Percentiles rank a stretch among this genome's conserved stretches.
Evolutionary conservation across 805 yeast genomes (phyloP).

Genomic region (Wickerhamomyces queroliae): DNA sequence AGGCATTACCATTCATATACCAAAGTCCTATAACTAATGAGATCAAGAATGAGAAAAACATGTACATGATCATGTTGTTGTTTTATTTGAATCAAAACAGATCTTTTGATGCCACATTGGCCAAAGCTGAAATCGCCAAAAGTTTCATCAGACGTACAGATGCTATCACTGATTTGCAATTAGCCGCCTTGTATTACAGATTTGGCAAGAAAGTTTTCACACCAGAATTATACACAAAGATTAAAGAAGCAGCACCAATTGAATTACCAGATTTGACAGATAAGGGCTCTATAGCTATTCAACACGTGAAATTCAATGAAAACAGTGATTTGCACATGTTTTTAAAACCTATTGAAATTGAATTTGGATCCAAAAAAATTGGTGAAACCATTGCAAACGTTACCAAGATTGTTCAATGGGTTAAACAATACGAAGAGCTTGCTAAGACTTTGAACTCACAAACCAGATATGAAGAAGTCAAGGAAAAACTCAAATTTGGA

Average conservation of each 20-base stretch:
- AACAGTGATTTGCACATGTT: constrained; percentile 18
- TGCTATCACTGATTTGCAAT: constrained; percentile 12
- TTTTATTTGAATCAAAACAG: constrained; percentile 18
- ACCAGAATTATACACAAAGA: constrained; percentile 5
- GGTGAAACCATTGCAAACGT: background rate
- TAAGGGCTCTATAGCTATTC: no score
- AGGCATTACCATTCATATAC: constrained; percentile 17
- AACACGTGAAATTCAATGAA: no score
- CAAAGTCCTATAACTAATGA: no score
- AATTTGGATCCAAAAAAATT: constrained; percentile 3
- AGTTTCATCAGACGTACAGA: constrained; percentile 5
- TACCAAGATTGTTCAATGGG: constrained; percentile 3
- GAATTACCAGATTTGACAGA: background rate
- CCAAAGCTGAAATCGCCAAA: constrained; percentile 11
- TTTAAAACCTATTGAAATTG: constrained; percentile 16
- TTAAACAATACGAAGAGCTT: constrained; percentile 6
- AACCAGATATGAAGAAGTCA: constrained; percentile 6
- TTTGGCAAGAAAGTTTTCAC: constrained; percentile 7
- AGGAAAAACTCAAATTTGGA: constrained; percentile 6
- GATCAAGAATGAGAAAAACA: constrained; percentile 4
- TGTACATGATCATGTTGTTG: constrained; percentile 16
- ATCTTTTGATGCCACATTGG: constrained; percentile 5
- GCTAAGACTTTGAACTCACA: constrained; percentile 4
- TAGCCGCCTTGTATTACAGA: constrained; percentile 13
- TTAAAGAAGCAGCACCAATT: constrained; percentile 1